phyloP scores from a whole-genome alignment of 495 filamentous ascomycete species.

The Clohesyomyces aquaticus region DNA sequence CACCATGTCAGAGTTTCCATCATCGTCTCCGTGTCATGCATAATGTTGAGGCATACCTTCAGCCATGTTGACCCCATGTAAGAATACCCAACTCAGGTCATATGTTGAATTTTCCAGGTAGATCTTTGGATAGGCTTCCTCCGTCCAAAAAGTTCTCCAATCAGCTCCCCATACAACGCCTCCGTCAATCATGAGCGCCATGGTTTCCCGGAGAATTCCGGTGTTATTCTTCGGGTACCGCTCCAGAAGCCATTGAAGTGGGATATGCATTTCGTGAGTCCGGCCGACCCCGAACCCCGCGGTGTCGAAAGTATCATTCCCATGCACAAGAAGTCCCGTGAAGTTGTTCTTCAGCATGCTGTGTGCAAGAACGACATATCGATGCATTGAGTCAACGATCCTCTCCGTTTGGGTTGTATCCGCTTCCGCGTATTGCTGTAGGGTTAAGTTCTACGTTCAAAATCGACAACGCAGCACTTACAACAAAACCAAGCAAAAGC shows the following conservation, averaged over 20 bases:
- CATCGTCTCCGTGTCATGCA: conserved; percentile 32
- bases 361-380: conserved; percentile 48
- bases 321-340: conserved; percentile 53
- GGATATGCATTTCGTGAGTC: background rate
- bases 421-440: conserved; percentile 51
- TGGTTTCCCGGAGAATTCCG: background rate
- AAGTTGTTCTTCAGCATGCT: conserved; percentile 58
- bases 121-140: too few species aligned
- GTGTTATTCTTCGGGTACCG: background rate
- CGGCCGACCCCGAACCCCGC: too few species aligned
- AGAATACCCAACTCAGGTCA: too few species aligned
- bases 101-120: too few species aligned
- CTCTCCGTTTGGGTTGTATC: conserved; percentile 46
- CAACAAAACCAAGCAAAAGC: conserved; percentile 58
- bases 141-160: too few species aligned
- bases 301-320: too few species aligned
- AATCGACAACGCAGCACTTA: too few species aligned
- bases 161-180: background rate
- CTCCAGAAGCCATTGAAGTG: conserved; percentile 9
- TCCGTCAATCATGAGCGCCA: conserved; percentile 9
- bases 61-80: conserved; percentile 50
- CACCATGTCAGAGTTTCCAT: too few species aligned
- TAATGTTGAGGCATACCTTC: conserved; percentile 49
- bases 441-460: too few species aligned
- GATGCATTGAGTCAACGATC: conserved; percentile 48